Conservation (phyloP, 257 asterid species). For the Penstemon davidsonii region DNA sequence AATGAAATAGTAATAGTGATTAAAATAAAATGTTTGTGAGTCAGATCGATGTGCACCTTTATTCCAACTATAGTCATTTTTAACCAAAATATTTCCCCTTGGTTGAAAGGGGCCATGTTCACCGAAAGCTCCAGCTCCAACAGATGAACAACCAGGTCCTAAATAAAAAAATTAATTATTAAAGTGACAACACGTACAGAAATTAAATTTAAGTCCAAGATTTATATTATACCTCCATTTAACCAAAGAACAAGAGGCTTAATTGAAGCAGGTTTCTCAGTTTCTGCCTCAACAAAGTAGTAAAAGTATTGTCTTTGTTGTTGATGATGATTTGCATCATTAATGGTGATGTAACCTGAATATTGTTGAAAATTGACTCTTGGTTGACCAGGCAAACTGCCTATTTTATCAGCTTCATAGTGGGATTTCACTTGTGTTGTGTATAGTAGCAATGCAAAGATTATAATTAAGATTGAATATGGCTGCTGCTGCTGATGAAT, state of each 20-base stretch:
- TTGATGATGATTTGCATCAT: slow-evolving; percentile 22
- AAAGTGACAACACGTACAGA: too few relatives aligned
- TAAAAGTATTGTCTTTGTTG: slow-evolving; percentile 53
- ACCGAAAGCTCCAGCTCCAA: slow-evolving; percentile 66
- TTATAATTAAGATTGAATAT: slow-evolving; percentile 25
- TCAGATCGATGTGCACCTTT: slow-evolving; percentile 49
- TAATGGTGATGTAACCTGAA: slow-evolving; percentile 51
- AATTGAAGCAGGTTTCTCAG: slow-evolving; percentile 32
- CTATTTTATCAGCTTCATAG: slow-evolving; percentile 30
- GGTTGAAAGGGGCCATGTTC: slow-evolving; percentile 66
- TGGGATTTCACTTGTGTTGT: slow-evolving; percentile 23
- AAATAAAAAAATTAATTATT: too few relatives aligned
- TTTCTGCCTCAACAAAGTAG: slow-evolving; percentile 69
- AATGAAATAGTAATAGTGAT: not conserved
- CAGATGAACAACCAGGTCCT: slow-evolving; percentile 73
- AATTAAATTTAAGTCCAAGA: too few relatives aligned
- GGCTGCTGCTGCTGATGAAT: too few relatives aligned
- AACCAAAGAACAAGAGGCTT: slow-evolving; percentile 77
- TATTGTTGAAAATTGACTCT: slow-evolving; percentile 42
- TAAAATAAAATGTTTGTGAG: too few relatives aligned
- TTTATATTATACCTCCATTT: too few relatives aligned
- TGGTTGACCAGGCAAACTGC: slow-evolving; percentile 57
- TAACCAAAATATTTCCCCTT: slow-evolving; percentile 43
- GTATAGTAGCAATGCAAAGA: slow-evolving; percentile 27
- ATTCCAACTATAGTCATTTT: slow-evolving; percentile 60